Conservation (phyloP, 2,329 filamentous ascomycete genomes). For the Diplodia intermedia region DNA sequence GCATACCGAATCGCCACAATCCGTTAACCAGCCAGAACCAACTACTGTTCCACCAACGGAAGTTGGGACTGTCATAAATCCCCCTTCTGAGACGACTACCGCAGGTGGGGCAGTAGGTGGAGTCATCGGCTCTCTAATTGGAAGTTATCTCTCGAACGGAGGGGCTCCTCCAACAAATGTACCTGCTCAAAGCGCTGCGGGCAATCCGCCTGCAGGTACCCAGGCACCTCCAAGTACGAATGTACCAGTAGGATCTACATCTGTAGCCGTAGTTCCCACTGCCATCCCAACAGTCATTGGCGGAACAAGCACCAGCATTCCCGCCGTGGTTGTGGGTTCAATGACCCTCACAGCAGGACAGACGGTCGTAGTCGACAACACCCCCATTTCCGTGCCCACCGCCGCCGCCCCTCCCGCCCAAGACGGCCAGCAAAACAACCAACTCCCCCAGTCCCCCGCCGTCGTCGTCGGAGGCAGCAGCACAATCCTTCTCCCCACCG, state of each 20-base stretch:
- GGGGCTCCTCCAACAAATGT: conserved; percentile 7
- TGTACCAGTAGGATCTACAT: conserved; percentile 16
- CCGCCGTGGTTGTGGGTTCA: conserved; percentile 15
- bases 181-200: not conserved
- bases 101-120: conserved; percentile 12
- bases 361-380: conserved; percentile 7
- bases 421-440: not conserved
- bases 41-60: not conserved
- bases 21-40: not conserved
- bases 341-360: conserved; percentile 4
- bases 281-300: conserved; percentile 5
- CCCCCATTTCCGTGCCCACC: conserved; percentile 15
- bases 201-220: conserved; percentile 4
- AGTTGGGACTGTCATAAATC: conserved; percentile 11
- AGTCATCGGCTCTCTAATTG: conserved; percentile 16
- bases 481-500: conserved; percentile 40
- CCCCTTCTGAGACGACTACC: not conserved
- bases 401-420: not conserved
- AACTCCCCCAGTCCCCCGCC: conserved; percentile 38
- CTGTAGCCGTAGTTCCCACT: conserved; percentile 11
- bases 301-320: conserved; percentile 16
- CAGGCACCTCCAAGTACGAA: conserved; percentile 1
- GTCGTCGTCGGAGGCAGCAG: conserved; percentile 42
- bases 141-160: conserved; percentile 6
- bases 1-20: not conserved